These are phyloP conservation scores for Scenedesmus sp. DNA, from an alignment of 163 green algal species.

Conservation along the genomic window DNA sequence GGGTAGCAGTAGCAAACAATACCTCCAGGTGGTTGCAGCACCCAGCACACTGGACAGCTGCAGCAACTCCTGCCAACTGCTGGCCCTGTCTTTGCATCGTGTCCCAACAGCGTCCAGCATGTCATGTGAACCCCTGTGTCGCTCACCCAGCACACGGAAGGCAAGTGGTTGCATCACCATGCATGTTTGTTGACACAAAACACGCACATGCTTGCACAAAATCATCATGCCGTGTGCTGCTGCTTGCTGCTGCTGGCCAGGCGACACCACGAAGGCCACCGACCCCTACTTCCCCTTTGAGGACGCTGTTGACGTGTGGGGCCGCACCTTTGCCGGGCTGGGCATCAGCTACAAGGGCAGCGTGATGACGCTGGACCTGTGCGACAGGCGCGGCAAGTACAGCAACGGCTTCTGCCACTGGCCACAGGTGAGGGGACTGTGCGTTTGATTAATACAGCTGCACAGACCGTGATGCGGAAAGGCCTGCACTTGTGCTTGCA, in stretches of 20 bases:
- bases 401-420: slow-evolving; percentile 93
- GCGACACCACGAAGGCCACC: slow-evolving; percentile 68
- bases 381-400: slow-evolving; percentile 86
- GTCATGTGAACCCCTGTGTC: too few relatives aligned
- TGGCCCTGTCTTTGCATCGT: too few relatives aligned
- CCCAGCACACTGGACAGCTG: too few relatives aligned
- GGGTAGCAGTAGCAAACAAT: too few relatives aligned
- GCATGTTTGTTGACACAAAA: not conserved
- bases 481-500: slow-evolving; percentile 59
- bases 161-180: not conserved
- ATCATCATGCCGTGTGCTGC: too few relatives aligned
- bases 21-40: too few relatives aligned
- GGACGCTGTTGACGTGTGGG: slow-evolving; percentile 85
- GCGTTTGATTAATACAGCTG: not conserved
- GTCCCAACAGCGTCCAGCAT: too few relatives aligned
- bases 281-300: slow-evolving; percentile 90
- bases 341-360: slow-evolving; percentile 77
- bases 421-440: slow-evolving; percentile 54
- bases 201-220: not conserved
- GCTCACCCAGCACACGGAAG: too few relatives aligned
- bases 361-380: slow-evolving; percentile 73
- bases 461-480: not conserved
- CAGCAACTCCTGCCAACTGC: too few relatives aligned
- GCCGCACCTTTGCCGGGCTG: slow-evolving; percentile 82
- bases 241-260: slow-evolving; percentile 22